Conservation (phyloP, 208 protist species). For the Borovskyia barvae region DNA sequence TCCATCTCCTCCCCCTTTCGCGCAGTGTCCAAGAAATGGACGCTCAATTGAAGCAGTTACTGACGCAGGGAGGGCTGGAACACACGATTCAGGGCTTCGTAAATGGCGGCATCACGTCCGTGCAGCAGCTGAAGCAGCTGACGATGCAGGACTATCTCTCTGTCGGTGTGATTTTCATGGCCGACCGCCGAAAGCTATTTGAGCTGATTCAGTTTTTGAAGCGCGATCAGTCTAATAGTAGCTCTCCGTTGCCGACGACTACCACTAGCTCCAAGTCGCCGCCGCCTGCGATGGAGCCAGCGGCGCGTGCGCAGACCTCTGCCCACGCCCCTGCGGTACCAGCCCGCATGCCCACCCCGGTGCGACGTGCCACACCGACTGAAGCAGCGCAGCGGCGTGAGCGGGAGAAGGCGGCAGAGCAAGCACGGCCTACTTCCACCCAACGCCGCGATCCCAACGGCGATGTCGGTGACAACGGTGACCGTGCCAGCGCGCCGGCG, state of each 20-base stretch:
- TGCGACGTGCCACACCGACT: conserved; percentile 18
- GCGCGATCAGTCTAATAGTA: conserved; percentile 48
- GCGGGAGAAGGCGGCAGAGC: conserved; percentile 18
- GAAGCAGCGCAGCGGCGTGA: conserved; percentile 21
- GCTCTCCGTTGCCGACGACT: neutral
- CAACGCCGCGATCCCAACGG: conserved; percentile 54
- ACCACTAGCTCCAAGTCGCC: conserved; percentile 11
- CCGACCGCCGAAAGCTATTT: conserved; percentile 91
- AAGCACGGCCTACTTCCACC: conserved; percentile 15
- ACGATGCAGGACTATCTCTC: conserved; percentile 92
- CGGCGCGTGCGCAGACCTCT: conserved; percentile 13
- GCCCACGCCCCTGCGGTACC: conserved; percentile 16
- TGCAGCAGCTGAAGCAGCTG: conserved; percentile 82
- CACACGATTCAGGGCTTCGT: conserved; percentile 84
- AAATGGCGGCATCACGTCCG: conserved; percentile 63
- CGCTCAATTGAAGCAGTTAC: conserved; percentile 68
- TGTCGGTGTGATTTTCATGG: conserved; percentile 89
- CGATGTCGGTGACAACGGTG: conserved; percentile 28
- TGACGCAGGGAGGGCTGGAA: conserved; percentile 74
- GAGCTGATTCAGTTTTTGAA: conserved; percentile 92
- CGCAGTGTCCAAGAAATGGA: too few relatives aligned
- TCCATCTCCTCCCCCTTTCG: too few relatives aligned
- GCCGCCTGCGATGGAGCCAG: conserved; percentile 19
- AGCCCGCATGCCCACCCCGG: conserved; percentile 22
- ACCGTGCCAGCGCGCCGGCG: conserved; percentile 11